These are phyloP conservation scores for Epithele typhae DNA, from an alignment of 768 basidiomycete species.

Conservation along the genomic window DNA sequence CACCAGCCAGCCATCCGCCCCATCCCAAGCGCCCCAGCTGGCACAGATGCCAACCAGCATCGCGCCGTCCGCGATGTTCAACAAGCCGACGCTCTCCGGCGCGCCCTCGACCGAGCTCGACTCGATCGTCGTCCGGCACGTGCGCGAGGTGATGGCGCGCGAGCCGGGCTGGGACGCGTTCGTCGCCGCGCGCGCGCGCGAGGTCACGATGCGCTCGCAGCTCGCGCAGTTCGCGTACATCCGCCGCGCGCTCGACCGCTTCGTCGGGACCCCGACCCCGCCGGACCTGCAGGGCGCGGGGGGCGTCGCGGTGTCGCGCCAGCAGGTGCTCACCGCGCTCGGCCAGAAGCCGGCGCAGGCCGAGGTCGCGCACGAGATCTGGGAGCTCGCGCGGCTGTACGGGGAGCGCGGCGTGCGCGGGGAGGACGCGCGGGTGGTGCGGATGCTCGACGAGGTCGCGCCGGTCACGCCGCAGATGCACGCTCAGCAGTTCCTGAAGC, in stretches of 20 bases:
- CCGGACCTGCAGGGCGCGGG: conserved; percentile 35
- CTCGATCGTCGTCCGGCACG: conserved; percentile 38
- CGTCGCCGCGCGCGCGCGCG: conserved; percentile 36
- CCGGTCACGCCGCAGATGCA: conserved; percentile 40
- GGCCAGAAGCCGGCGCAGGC: conserved; percentile 41
- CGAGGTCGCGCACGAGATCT: conserved; percentile 45
- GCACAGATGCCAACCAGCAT: conserved; percentile 4
- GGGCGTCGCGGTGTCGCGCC: conserved; percentile 39
- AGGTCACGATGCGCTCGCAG: conserved; percentile 17
- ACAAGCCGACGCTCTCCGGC: conserved; percentile 6
- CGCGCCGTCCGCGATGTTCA: conserved; percentile 7
- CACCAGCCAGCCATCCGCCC: not conserved
- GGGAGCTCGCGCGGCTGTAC: conserved; percentile 48
- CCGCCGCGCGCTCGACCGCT: conserved; percentile 43
- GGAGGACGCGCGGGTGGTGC: conserved; percentile 45
- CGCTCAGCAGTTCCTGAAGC: conserved; percentile 43
- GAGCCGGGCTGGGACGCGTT: conserved; percentile 44
- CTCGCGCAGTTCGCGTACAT: conserved; percentile 48
- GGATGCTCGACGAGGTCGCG: conserved; percentile 45
- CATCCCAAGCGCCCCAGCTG: not conserved
- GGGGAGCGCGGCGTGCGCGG: conserved; percentile 48
- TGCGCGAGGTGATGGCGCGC: conserved; percentile 40
- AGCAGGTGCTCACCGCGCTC: conserved; percentile 51
- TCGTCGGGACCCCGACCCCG: conserved; percentile 40
- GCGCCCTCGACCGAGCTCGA: conserved; percentile 33